These are phyloP conservation scores for Rosa hybrid DNA, from an alignment of 331 rosid species.

Conservation along the genomic window DNA sequence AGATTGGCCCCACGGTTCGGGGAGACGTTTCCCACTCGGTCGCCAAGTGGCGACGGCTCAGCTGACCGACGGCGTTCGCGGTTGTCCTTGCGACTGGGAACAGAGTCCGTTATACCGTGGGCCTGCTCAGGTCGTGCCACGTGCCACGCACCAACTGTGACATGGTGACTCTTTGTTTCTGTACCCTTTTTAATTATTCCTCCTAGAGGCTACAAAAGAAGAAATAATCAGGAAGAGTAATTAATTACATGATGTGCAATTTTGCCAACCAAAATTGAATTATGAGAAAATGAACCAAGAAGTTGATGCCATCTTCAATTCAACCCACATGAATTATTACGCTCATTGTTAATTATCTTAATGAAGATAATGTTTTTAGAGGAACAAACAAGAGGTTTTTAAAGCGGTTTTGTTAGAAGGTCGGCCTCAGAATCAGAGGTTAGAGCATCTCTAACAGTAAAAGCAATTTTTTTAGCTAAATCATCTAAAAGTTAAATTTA, in stretches of 20 bases:
- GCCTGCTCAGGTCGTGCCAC: neutral
- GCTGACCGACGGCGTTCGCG: neutral
- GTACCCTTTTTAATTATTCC: no score
- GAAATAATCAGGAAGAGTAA: no score
- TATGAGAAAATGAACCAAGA: constrained; percentile 4
- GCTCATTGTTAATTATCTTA: neutral
- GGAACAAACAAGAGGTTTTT: neutral
- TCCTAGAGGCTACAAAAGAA: no score
- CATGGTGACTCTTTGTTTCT: neutral
- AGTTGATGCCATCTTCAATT: neutral
- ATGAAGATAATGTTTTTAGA: neutral
- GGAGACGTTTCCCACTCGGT: neutral
- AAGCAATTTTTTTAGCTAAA: no score
- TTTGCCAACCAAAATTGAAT: constrained; percentile 10
- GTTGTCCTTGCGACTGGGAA: neutral
- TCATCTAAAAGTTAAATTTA: no score
- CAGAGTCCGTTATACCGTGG: neutral
- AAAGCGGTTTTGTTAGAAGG: neutral
- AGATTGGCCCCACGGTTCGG: neutral
- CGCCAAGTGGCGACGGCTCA: constrained; percentile 1
- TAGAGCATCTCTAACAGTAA: neutral
- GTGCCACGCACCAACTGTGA: neutral
- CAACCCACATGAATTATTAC: constrained; percentile 2
- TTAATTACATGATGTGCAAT: neutral
- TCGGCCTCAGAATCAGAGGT: neutral